These are phyloP conservation scores for Camelina hispida DNA, from an alignment of 345 rosid species.

Conservation along the genomic window DNA sequence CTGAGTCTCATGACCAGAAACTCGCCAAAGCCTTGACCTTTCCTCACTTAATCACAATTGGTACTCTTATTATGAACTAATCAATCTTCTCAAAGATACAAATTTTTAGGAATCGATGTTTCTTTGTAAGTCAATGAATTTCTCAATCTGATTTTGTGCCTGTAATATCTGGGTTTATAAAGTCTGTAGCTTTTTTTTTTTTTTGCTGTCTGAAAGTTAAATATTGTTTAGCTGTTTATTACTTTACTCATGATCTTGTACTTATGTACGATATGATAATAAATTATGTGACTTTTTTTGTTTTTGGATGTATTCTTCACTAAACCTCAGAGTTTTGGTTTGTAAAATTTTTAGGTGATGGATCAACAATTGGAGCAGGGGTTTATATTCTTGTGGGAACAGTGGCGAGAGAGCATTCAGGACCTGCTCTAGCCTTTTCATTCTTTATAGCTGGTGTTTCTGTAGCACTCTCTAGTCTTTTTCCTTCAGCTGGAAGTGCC, in stretches of 20 bases:
- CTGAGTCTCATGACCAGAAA: conserved; percentile 40
- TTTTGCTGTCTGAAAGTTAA: too few relatives aligned
- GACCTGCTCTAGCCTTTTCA: conserved; percentile 88
- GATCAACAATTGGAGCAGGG: conserved; percentile 98
- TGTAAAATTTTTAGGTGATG: conserved; percentile 62
- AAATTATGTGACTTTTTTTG: neutral
- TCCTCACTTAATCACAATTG: conserved; percentile 80
- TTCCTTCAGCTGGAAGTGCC: conserved; percentile 98
- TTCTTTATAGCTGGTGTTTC: conserved; percentile 93
- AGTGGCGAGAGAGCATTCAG: conserved; percentile 97
- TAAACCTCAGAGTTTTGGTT: neutral
- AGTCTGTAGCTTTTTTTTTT: neutral
- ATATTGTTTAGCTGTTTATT: too few relatives aligned
- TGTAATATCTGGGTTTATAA: neutral
- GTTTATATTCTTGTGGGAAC: conserved; percentile 98
- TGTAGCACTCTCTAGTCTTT: conserved; percentile 89
- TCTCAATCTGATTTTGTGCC: neutral
- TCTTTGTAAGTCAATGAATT: neutral
- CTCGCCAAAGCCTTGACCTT: conserved; percentile 76
- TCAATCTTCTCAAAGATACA: too few relatives aligned
- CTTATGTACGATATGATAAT: too few relatives aligned
- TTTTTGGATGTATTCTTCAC: conserved; percentile 5
- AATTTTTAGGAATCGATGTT: conserved; percentile 11
- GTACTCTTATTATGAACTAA: conserved; percentile 40
- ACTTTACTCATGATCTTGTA: too few relatives aligned